Evolutionary conservation across 306 rosid species (phyloP).

Genomic region (Prinsepia uniflora): DNA sequence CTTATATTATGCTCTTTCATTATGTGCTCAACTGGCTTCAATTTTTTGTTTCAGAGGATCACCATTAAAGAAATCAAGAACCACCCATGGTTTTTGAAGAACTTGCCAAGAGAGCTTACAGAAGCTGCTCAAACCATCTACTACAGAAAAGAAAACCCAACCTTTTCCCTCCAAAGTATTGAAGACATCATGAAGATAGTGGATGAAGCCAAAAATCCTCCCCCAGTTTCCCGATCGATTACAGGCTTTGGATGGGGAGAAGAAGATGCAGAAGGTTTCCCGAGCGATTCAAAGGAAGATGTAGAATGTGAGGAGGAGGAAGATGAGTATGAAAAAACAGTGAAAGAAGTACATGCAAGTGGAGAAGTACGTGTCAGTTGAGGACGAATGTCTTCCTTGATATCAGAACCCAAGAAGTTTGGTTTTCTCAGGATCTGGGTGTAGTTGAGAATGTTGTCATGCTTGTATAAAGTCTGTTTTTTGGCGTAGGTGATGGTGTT

Average conservation of each 20-base stretch:
- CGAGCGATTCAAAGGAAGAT: conserved; percentile 33
- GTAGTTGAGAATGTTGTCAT: conserved; percentile 28
- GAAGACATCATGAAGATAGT: conserved; percentile 79
- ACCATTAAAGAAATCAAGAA: conserved; percentile 74
- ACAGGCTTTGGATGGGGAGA: conserved; percentile 80
- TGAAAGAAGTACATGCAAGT: conserved; percentile 72
- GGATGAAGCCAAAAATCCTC: conserved; percentile 60
- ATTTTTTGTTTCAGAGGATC: conserved; percentile 52
- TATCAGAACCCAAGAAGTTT: conserved; percentile 33
- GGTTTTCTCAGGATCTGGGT: conserved; percentile 30
- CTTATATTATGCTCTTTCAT: not conserved
- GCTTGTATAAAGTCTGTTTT: conserved; percentile 39
- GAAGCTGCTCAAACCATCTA: conserved; percentile 67
- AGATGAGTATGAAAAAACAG: conserved; percentile 70
- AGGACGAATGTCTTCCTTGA: conserved; percentile 13
- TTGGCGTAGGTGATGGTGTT: conserved; percentile 33
- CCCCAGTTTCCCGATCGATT: conserved; percentile 48
- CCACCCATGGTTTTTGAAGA: conserved; percentile 79
- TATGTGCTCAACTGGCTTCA: conserved; percentile 23
- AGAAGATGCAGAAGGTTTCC: conserved; percentile 32
- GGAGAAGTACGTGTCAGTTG: conserved; percentile 53
- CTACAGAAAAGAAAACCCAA: conserved; percentile 72
- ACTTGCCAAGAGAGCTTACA: conserved; percentile 81
- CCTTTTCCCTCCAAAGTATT: conserved; percentile 60
- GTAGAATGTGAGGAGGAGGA: conserved; percentile 34